Percentiles rank a stretch among this genome's conserved stretches.
phyloP scores from a whole-genome alignment of 768 basidiomycete genomes.

The Podaxis sp. region DNA sequence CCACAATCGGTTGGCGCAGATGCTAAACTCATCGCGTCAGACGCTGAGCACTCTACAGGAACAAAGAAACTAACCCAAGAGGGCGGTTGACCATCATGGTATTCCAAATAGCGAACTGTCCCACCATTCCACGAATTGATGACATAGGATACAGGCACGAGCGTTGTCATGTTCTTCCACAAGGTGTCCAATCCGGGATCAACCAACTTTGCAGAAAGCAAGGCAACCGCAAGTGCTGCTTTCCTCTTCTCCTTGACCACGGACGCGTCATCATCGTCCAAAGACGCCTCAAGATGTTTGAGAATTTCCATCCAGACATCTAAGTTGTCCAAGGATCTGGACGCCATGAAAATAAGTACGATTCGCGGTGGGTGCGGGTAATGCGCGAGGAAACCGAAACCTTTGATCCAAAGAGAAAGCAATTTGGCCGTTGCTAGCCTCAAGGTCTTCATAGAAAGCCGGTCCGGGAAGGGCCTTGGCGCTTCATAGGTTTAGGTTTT shows the following conservation, averaged over 20 bases:
- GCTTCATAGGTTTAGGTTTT: neutral
- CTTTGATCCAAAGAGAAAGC: no score
- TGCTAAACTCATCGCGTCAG: neutral
- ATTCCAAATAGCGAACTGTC: neutral
- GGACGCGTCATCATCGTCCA: neutral
- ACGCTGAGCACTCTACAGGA: neutral
- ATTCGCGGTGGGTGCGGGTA: no score
- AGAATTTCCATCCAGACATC: neutral
- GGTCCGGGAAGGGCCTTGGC: no score
- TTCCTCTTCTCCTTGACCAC: neutral
- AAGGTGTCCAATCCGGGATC: neutral
- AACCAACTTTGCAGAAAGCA: neutral
- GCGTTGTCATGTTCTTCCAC: neutral
- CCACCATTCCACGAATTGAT: neutral
- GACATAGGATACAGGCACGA: neutral
- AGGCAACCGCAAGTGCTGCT: neutral
- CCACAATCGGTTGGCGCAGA: neutral
- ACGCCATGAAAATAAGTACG: neutral
- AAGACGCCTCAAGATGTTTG: neutral
- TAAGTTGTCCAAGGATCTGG: neutral
- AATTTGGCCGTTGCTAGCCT: no score
- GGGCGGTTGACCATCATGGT: neutral
- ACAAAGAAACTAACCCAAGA: neutral
- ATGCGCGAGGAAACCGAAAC: no score
- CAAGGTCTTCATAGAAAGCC: no score